Evolutionary conservation across 2,329 filamentous ascomycete species (phyloP), one percentile per base, ranked within the genome.

Genomic region (Canariomyces notabilis): DNA sequence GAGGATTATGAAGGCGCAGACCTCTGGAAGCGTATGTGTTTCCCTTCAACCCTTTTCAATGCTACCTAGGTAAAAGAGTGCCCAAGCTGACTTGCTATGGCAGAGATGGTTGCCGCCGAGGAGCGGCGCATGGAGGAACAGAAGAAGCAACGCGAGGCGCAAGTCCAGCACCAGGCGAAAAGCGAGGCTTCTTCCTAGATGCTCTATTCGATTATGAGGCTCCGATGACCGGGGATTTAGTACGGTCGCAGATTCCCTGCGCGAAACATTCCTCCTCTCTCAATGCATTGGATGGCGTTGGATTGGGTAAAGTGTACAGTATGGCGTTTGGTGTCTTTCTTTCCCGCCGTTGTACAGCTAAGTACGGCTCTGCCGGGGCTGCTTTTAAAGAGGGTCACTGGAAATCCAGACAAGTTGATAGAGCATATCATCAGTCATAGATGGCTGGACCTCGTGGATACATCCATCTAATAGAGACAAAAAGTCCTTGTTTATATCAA

Each of bases 1-100:
- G 88, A 94, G 73, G 76, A 87, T 53, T 93, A 94, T 66, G 77
- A 83, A 63, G 87, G 89, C 36, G 87, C 95, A 71, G 90, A 97
- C 67, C 76, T 96, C 60, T 98, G 93, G 93, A 93, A 81, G 74
- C 84, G 83, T 86, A 68, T 64, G 80, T 69, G 53, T 21, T 21
- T n/a, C 14, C 33, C 7, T 18, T 37, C 14, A 15, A 11, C 15
- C 12, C 11, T 1, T 23, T 31, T 37, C 6, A 12, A 19, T 21
- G 22, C 12, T 32, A 11, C 26, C 22, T 33, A 34, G 14, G 11
- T 16, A 12, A 32, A 22, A 36, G 18, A n/a, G 7, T 31, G 4
- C 6, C 19, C 26, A 15, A 18, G 34, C 33, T 38, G 16, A 50
- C 31, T 36, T 48, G 57, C 48, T 58, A 11, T 43, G 20, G 3